A percentile compares a stretch with the other conserved stretches of the same genome.
Conservation (phyloP, 1,284 basidiomycete species). For the Puccinia brachypodii region DNA sequence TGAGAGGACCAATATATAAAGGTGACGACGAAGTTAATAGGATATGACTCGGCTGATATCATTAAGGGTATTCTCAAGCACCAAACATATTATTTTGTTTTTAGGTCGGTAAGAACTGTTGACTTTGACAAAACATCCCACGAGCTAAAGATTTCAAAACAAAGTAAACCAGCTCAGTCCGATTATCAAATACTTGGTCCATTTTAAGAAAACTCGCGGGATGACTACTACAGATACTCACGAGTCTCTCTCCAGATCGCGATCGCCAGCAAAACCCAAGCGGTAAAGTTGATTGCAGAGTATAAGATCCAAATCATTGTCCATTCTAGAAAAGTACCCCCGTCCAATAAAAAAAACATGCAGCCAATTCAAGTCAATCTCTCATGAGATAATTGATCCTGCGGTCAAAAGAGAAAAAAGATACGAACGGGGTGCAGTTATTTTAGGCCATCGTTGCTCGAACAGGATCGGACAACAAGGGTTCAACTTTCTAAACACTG, state of each 20-base stretch:
- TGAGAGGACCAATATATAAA: too few relatives aligned
- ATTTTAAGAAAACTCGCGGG: too few relatives aligned
- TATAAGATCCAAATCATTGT: slow-evolving; percentile 23
- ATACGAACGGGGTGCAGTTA: slow-evolving; percentile 16
- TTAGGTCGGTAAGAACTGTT: slow-evolving; percentile 45
- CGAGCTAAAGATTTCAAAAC: not conserved
- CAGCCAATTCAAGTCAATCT: not conserved
- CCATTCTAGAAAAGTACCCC: slow-evolving; percentile 11
- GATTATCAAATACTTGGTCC: not conserved
- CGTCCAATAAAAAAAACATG: not conserved
- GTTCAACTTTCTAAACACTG: slow-evolving; percentile 39
- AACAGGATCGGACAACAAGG: slow-evolving; percentile 41
- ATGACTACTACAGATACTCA: not conserved
- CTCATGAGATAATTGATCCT: too few relatives aligned
- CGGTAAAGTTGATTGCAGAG: slow-evolving; percentile 37
- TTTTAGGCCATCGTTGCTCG: slow-evolving; percentile 28
- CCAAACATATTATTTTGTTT: not conserved
- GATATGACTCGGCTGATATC: too few relatives aligned
- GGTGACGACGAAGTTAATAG: too few relatives aligned
- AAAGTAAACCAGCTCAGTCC: not conserved
- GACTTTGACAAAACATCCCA: slow-evolving; percentile 45
- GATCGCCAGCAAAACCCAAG: slow-evolving; percentile 19
- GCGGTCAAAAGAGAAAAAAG: too few relatives aligned
- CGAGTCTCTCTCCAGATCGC: slow-evolving; percentile 36
- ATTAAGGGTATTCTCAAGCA: not conserved